Conservation (phyloP, 352 stramenopile genomes). For the Phytophthora sojae region DNA sequence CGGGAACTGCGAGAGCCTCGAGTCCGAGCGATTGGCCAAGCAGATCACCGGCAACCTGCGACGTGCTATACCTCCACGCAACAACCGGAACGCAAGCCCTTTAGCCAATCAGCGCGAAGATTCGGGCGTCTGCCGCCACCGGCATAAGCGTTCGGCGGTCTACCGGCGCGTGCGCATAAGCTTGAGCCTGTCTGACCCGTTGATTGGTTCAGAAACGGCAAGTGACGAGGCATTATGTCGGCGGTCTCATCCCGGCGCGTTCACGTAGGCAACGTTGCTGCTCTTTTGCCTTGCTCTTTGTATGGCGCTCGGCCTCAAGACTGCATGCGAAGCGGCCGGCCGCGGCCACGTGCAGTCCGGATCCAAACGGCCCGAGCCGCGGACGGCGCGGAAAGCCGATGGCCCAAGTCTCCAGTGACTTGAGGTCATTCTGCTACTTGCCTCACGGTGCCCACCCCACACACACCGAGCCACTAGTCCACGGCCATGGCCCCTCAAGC, state of each 20-base stretch:
- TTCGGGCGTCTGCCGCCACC: constrained; percentile 17
- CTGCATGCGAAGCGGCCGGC: constrained; percentile 1
- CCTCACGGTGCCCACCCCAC: constrained; percentile 5
- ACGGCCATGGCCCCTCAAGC: constrained; percentile 25
- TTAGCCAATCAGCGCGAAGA: constrained; percentile 13
- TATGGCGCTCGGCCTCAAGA: constrained; percentile 13
- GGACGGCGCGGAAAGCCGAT: too few species aligned
- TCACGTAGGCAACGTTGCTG: constrained; percentile 15
- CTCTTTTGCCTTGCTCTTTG: constrained; percentile 26
- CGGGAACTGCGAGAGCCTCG: too few species aligned
- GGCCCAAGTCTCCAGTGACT: neutral
- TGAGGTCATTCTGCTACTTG: constrained; percentile 29
- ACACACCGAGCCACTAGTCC: neutral
- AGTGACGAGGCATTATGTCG: constrained; percentile 34
- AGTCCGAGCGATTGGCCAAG: too few species aligned
- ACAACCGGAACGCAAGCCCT: constrained; percentile 19
- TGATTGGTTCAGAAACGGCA: constrained; percentile 35
- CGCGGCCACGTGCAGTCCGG: neutral
- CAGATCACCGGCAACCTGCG: constrained; percentile 16
- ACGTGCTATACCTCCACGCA: constrained; percentile 34
- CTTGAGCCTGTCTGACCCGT: constrained; percentile 11
- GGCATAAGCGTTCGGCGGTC: constrained; percentile 21
- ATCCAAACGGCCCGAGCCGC: neutral
- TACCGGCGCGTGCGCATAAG: constrained; percentile 22
- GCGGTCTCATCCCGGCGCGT: constrained; percentile 18